Base-by-base conservation (phyloP, 352 stramenopile species). In the Phytophthora boehmeriae region DNA sequence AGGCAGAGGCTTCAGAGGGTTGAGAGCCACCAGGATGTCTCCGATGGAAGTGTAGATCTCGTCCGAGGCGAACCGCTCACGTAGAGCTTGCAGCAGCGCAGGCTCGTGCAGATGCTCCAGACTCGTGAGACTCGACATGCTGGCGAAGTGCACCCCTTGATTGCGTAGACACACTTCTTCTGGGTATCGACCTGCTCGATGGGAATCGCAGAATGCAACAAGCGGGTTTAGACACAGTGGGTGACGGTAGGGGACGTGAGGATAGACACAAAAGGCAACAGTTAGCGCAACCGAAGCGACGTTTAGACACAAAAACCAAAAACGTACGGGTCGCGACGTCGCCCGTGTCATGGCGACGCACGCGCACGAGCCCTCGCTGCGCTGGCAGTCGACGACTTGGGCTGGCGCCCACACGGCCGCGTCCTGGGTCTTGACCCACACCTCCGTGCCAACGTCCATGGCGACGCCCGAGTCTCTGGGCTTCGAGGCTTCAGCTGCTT, bases 41-140 rank as follows among this genome's bases (percentile, higher is more conserved):
- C 87, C 89, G 54, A 94, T 95, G 4, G 79, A 92, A 13, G 89
- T 96, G 71, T 96, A 96, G 66, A 96, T 94, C 54, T 83, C 54
- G 66, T 95, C 81, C 41, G 80, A 54, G 14, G 50, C 47, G 42
- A 94, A 96, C 17, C 88, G 85, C 41, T 93, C 81, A 48, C 73
- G 81, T 14, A 96, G 73, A 27, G 85, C 87, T 55, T 95, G 80
- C 16, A 96, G 66, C 47, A 96, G 69, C 55, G 85, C 83, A 8
- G 88, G 80, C 62, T 95, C 88, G 57, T 96, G 87, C 57, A 96
- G 57, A 48, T 96, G 86, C 45, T 92, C 82, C 43, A 96, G 81
- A 3, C 65, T 72, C 23, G 87, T 93, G 66, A 96, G 83, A 45
- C 83, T 88, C 23, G 76, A 59, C 56, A 93, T 74, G 32, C 46